Evolutionary conservation across 2,329 filamentous ascomycete species (phyloP), one percentile per base, ranked within the genome.

Genomic region (Verticillium klebahnii): DNA sequence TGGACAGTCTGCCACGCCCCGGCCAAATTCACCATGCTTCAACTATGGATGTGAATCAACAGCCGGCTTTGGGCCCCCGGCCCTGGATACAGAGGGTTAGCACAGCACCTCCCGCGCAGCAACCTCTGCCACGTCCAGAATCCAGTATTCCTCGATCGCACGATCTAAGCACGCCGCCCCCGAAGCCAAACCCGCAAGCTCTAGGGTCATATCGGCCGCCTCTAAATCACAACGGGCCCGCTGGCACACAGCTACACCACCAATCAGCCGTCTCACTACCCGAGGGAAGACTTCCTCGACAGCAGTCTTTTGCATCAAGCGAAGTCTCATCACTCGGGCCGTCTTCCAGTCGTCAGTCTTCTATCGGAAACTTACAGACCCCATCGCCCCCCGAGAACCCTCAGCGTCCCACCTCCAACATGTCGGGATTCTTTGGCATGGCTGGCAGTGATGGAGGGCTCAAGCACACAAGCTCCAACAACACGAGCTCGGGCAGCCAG

Each of bases 251-350:
- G 19, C 17, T 19, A 14, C 23, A 50, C 45, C 45, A 25, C 5
- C n/a, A 12, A 3, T n/a, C 23, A 23, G 29, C n/a, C 11, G 14
- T 19, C 25, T 56, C 54, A n/a, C 3, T n/a, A 34, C 25, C 54
- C 15, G 12, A 32, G 15, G 25, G 25, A 56, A n/a, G 31, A 19
- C 54, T 56, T 3, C 31, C 40, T 6, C 29, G 70, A 3, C 70
- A 72, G 56, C 69, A 69, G n/a, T 70, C 69, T 5, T 68, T 68
- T 29, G 64, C 66, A 3, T 63, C 68, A 12, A 61, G 62, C 6
- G 66, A 70, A 3, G 64, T 73, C 17, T 74, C 70, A 0, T 67
- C 72, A 0, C 60, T 71, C 3, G 68, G 67, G 8, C 72, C 72
- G 2, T 64, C 70, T 0, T 65, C 68, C 1, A 67, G 69, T 5